Evolutionary conservation across 306 rosid genomes (phyloP), one percentile per base, ranked within the genome.

Genomic region (Sicyos baderoa): DNA sequence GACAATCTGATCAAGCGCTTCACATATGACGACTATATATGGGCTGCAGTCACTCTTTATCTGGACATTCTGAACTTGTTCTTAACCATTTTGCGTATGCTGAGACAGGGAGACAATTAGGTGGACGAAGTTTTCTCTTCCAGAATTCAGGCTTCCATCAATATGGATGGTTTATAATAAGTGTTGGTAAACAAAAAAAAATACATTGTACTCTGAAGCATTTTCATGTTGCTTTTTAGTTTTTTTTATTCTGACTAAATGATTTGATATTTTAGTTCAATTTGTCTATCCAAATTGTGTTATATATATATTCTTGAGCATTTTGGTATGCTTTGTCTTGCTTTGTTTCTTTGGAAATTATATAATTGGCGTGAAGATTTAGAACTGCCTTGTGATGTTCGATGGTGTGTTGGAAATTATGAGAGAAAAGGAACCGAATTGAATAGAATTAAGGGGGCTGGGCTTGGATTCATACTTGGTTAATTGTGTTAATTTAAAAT

Each of bases 31-130:
- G 89, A 87, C 73, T 89, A 92, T 82, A 92, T 92, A 61, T 93
- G 95, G 79, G 98, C 98, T 68, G 86, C 98, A 2, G 82, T 92
- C 68, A 86, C 93, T 32, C 98, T 89, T 53, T 89, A 92, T 72
- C 88, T 92, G 17, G 96, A 92, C 77, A 82, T 92, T 25, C 85
- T 92, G 66, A 92, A 92, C 85, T 83, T 92, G 68, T 92, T 92
- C 81, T 93, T 92, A 25, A 44, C 92, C 72, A 92, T 92, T 77
- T 74, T 92, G 86, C 85, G 96, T 84, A 70, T 92, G 84, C 82
- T 92, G 85, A 84, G 91, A 82, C 66, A 74, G 75, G 86, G 84
- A 19, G 82, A 89, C 82, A 86, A 86, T 57, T 92, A 87, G 81
- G 48, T 50, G 57, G 49, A 45, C 57, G 58, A 11, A 70, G 56